Base-by-base conservation (phyloP, 331 rosid species). In the Malus hybrid region DNA sequence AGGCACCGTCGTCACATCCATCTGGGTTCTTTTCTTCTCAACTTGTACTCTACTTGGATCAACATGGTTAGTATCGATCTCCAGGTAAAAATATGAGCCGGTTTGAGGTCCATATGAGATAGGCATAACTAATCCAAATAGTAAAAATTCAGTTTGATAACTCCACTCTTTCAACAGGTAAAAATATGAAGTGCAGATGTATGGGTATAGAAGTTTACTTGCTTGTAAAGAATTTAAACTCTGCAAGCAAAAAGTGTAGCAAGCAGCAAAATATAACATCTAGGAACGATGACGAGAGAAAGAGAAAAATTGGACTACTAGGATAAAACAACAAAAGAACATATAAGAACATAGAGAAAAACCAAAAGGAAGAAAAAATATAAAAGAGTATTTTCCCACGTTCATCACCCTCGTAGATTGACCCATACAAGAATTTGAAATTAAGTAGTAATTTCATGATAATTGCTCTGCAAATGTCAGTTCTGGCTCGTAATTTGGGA, bases 1-100 rank as follows among this genome's bases (percentile, higher is more conserved):
- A 61, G 75, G 42, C 54, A 20, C 33, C 14, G 9, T 36, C 10
- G 2, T 56, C 76, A 20, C 24, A 57, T 56, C 65, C 66, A 31
- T 32, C 65, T 31, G 31, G 50, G 65, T 71, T 24, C 6, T 19
- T 52, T 71, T 55, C 15, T 62, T 29, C 9, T 62, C 75, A 62
- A 15, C 60, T 5, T 69, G 59, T 72, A 9, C 56, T 13, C 16
- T 60, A 22, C 68, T 82, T 59, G 87, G 83, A 77, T 69, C 81
- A 18, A 27, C 54, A 33, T 82, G 75, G 77, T 65, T 55, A 33
- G 63, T 27, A 15, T 12, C 65, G 20, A 78, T 72, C 57, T 82
- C 32, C 32, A 2, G 32, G 32, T 31, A 31, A 31, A 31, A 31
- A 31, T 31, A 31, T 31, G 32, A 31, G 32, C 4, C 32, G 32